Evolutionary conservation across 495 filamentous ascomycete genomes (phyloP), one percentile per base, ranked within the genome.

Genomic region (Aspergillus sparsus): DNA sequence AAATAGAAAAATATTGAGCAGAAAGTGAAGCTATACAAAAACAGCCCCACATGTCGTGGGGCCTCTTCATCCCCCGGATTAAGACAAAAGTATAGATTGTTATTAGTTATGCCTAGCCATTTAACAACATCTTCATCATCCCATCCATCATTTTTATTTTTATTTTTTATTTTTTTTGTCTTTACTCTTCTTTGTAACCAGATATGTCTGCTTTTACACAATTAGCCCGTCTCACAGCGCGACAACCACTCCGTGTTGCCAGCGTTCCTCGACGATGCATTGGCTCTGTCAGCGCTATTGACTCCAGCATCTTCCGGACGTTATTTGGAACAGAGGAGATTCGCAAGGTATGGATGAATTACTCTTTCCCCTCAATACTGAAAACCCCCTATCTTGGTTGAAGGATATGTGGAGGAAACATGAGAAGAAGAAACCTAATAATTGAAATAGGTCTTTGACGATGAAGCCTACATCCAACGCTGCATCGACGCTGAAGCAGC

Each of bases 321-420:
- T 61, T 83, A 0, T 82, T 82, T 61, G 79, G 79, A 2, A 82
- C 80, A 11, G 76, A 80, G 8, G 78, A 81, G 54, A 80, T 82
- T 54, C 74, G 80, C 18, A 76, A 76, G 60, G 74, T 81, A 50
- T 27, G 21, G 21, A 27, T 27, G 21, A 3, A 27, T 27, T 41
- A 41, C 37, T 6, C 7, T 21, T 41, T 58, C 11, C 16, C 53
- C 56, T 49, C 27, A 53, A 27, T 36, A 16, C 42, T 15, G 21
- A 36, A 51, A 7, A 2, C 21, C 21, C 21, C 3, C 3, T 27
- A 27, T 27, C 3, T 27, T 27, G 21, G 21, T 27, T 27, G 21
- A 27, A 27, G 21, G 21, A 27, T 27, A 27, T 27, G 21, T 27
- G 21, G 21, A 27, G 21, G 21, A 3, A 27, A 3, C 21, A 3